Conservation (phyloP, 139 green algal genomes). For the Chlorella vulgaris region DNA sequence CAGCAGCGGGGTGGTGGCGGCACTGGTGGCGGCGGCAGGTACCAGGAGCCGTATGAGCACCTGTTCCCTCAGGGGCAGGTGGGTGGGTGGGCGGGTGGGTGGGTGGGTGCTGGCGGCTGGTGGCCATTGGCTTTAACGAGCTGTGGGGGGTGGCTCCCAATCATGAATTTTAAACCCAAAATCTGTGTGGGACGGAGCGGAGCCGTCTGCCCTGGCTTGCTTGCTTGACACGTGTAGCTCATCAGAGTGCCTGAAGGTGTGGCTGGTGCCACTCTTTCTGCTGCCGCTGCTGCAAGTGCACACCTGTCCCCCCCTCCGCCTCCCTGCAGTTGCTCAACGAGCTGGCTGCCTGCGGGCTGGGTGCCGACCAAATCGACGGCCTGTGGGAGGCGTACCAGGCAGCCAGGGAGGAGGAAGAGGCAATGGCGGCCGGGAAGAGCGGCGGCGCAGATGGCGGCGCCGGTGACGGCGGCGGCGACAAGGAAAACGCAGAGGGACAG, state of each 20-base stretch:
- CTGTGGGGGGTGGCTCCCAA: neutral
- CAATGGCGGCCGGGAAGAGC: too few species aligned
- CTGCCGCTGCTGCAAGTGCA: neutral
- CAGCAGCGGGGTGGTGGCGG: neutral
- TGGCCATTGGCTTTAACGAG: neutral
- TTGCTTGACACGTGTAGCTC: neutral
- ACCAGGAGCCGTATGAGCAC: conserved; percentile 15
- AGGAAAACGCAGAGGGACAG: neutral
- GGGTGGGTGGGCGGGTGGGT: neutral
- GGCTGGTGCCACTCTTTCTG: neutral
- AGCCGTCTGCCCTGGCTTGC: neutral
- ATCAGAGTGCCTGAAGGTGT: too few species aligned
- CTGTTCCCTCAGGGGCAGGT: conserved; percentile 1
- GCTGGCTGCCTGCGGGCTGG: conserved; percentile 44
- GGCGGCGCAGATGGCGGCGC: neutral
- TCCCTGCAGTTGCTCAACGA: conserved; percentile 41
- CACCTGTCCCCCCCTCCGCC: neutral
- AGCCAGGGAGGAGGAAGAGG: conserved; percentile 56
- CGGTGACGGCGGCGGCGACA: neutral
- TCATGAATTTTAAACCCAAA: too few species aligned
- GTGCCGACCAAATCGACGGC: conserved; percentile 30
- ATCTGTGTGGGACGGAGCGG: neutral
- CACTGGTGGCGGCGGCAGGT: neutral
- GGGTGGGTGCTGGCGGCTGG: neutral
- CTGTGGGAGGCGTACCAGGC: conserved; percentile 54